Base-by-base conservation (phyloP, 192 early-diverging fungal species). In the Phycomyces nitens region DNA sequence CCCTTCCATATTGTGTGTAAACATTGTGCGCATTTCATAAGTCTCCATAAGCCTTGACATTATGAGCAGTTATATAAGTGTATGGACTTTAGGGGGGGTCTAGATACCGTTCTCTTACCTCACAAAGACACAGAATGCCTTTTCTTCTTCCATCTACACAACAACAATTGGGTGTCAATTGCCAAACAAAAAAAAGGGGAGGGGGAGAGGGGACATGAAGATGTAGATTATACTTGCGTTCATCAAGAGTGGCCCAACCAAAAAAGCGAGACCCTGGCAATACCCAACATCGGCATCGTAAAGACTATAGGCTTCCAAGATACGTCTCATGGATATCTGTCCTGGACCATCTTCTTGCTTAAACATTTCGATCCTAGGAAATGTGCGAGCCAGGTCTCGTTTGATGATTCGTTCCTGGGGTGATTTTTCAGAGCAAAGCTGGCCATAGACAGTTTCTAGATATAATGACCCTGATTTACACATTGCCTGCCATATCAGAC, bases 231-330 rank as follows among this genome's bases (percentile, higher is more conserved):
- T 40, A 39, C 78, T 79, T 82, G 90, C 92, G 77, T 90, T 94
- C 84, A 97, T 81, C 23, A 99, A 77, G 61, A 99, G 67, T 58
- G 92, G 91, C 6, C 94, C 97, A 8, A 95, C 91, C 42, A 99
- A 80, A 69, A 99, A 99, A 3, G 92, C 88, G 21, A 99, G 83
- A 16, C 97, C 97, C 79, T 99, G 97, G 77, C 97, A 99, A 69
- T 99, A 99, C 7, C 97, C 97, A 24, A 99, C 89, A 70, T 94
- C 86, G 15, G 87, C 75, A 72, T 99, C 97, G 74, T 94, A 99
- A 23, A 97, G 69, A 43, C 88, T 90, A 68, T 99, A 99, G 9
- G 95, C 95, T 73, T 92, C 92, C 44, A 96, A 78, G n/a, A 99
- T 83, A 62, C 93, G 87, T 68, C 89, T 88, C 76, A 99, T 80